phyloP scores from a whole-genome alignment of 2,329 filamentous ascomycete genomes.

The Arachnopeziza araneosa region DNA sequence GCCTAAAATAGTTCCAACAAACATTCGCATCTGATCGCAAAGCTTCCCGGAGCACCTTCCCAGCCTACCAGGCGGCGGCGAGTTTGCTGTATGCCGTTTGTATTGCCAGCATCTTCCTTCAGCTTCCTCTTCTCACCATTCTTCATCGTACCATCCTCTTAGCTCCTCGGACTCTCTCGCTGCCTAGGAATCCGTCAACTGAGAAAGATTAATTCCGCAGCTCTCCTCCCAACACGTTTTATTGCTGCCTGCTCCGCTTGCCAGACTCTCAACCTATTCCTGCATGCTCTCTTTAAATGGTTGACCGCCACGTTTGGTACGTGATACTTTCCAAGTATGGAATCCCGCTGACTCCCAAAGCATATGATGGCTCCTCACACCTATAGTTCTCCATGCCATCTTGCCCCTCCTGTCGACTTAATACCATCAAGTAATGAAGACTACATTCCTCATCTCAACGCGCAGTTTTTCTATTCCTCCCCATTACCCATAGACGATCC shows the following conservation, averaged over 20 bases:
- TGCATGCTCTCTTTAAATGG: not conserved
- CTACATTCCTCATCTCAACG: slow-evolving; percentile 53
- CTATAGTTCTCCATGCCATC: slow-evolving; percentile 28
- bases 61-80: not conserved
- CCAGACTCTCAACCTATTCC: not conserved
- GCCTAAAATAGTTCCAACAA: not conserved
- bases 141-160: not conserved
- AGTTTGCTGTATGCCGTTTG: not conserved
- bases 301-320: not conserved
- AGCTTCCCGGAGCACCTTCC: too few species aligned
- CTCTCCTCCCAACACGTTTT: too few species aligned
- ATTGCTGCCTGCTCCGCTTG: not conserved
- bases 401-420: slow-evolving; percentile 15
- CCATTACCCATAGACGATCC: slow-evolving; percentile 82
- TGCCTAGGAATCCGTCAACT: not conserved
- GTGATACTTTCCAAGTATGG: too few species aligned
- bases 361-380: slow-evolving; percentile 19
- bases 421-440: slow-evolving; percentile 26
- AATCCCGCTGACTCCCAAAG: not conserved
- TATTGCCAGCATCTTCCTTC: not conserved
- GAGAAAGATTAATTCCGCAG: too few species aligned
- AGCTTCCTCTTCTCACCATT: not conserved
- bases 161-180: not conserved
- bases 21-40: too few species aligned
- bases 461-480: slow-evolving; percentile 84